Evolutionary conservation across 768 basidiomycete species (phyloP).

Genomic region (Hysterangium stoloniferum): DNA sequence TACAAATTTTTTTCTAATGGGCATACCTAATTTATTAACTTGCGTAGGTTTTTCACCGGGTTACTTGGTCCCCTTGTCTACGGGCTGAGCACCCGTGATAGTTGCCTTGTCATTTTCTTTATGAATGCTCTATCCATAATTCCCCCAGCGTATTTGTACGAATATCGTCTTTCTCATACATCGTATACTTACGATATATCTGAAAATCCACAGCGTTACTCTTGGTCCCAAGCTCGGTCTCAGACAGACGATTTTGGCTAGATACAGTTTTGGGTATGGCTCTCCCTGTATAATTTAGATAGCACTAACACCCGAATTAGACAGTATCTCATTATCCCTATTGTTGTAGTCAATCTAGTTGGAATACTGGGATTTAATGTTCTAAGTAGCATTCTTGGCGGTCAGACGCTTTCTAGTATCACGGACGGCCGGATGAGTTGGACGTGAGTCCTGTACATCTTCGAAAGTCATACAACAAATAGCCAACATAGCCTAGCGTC

Average conservation of each 20-base stretch:
- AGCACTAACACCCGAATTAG: no score
- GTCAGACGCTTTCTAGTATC: constrained; percentile 54
- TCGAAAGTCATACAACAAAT: no score
- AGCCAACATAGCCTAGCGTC: constrained; percentile 43
- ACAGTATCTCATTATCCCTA: constrained; percentile 46
- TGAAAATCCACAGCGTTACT: constrained; percentile 44
- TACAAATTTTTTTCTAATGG: constrained; percentile 5
- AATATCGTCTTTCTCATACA: no score
- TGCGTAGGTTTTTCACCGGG: constrained; percentile 53
- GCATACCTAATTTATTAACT: not conserved
- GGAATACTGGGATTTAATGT: constrained; percentile 59
- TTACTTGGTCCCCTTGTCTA: constrained; percentile 59
- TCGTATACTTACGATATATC: no score
- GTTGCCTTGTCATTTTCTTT: constrained; percentile 58
- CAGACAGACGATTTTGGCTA: constrained; percentile 73
- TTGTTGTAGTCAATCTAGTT: constrained; percentile 49
- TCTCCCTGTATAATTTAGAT: no score
- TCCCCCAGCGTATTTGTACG: constrained; percentile 57
- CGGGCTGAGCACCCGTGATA: constrained; percentile 51
- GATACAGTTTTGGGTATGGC: constrained; percentile 48
- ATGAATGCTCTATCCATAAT: constrained; percentile 55
- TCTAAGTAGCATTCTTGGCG: constrained; percentile 60
- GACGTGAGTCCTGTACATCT: constrained; percentile 36
- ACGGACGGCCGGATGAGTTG: constrained; percentile 42
- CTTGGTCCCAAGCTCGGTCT: constrained; percentile 77